Evolutionary conservation across 208 protist species (phyloP).

Genomic region (Leishmania lainsoni): DNA sequence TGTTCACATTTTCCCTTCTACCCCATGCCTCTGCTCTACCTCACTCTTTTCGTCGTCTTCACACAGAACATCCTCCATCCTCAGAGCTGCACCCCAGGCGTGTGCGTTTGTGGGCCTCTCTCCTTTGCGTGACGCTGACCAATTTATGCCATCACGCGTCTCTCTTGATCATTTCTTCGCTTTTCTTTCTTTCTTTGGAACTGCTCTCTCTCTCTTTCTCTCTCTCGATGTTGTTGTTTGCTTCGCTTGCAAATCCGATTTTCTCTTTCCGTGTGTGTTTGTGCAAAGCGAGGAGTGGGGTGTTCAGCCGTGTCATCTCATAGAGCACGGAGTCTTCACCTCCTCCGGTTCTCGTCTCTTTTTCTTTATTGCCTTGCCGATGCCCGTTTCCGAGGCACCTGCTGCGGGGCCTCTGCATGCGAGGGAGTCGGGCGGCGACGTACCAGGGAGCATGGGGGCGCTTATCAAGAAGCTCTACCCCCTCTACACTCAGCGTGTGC

Average conservation of each 20-base stretch:
- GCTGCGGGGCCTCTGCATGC: constrained; percentile 9
- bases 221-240: background rate
- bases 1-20: background rate
- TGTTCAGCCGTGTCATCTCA: background rate
- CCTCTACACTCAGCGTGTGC: constrained; percentile 59
- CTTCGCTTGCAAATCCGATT: too few relatives aligned
- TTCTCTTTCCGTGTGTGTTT: background rate
- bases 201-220: background rate
- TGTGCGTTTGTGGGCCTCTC: background rate
- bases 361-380: background rate
- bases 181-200: background rate
- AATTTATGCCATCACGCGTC: background rate
- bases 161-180: background rate
- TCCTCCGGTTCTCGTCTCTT: background rate
- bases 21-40: background rate
- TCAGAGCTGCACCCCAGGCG: background rate
- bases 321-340: background rate
- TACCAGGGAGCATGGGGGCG: constrained; percentile 42
- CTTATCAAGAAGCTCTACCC: constrained; percentile 51
- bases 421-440: constrained; percentile 31
- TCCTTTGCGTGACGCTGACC: background rate
- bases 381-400: background rate
- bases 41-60: background rate
- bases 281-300: background rate
- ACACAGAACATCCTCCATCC: background rate